Evolutionary conservation across 2,329 filamentous ascomycete species (phyloP).

Genomic region (Trichophyton verrucosum): DNA sequence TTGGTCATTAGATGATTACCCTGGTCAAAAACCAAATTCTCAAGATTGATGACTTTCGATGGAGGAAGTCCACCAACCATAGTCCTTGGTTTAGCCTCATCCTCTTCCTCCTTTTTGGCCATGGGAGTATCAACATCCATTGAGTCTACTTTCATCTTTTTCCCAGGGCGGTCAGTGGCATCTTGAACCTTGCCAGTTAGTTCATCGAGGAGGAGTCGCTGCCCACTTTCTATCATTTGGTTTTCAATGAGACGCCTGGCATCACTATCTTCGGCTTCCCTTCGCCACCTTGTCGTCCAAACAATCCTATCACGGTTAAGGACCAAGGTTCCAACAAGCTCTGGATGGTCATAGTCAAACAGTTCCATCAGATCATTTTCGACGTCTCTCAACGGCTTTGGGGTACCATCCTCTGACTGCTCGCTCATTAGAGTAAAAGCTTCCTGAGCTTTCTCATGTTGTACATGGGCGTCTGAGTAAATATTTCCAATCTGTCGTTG

Average conservation of each 20-base stretch:
- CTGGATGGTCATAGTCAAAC: conserved; percentile 93
- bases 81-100: conserved; percentile 45
- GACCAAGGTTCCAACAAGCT: conserved; percentile 81
- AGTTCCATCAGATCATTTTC: conserved; percentile 98
- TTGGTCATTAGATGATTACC: conserved; percentile 99
- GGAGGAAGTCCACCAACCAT: conserved; percentile 77
- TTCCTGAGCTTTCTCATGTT: conserved; percentile 81
- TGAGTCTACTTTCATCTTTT: conserved; percentile 69
- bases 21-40: conserved; percentile 93
- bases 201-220: conserved; percentile 78
- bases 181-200: conserved; percentile 57
- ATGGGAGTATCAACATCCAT: conserved; percentile 79
- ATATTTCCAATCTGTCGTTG: conserved; percentile 81
- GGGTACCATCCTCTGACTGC: conserved; percentile 59
- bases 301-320: conserved; percentile 87
- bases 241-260: conserved; percentile 67
- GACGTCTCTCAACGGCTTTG: conserved; percentile 78
- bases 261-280: conserved; percentile 62
- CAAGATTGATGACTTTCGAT: conserved; percentile 76
- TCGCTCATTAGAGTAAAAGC: conserved; percentile 74
- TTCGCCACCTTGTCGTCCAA: conserved; percentile 82
- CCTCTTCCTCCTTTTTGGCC: conserved; percentile 42
- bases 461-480: conserved; percentile 82
- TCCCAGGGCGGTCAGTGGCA: conserved; percentile 49
- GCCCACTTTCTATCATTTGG: conserved; percentile 81